Evolutionary conservation across 768 basidiomycete species (phyloP).

Genomic region (Pleurotus eryngii): DNA sequence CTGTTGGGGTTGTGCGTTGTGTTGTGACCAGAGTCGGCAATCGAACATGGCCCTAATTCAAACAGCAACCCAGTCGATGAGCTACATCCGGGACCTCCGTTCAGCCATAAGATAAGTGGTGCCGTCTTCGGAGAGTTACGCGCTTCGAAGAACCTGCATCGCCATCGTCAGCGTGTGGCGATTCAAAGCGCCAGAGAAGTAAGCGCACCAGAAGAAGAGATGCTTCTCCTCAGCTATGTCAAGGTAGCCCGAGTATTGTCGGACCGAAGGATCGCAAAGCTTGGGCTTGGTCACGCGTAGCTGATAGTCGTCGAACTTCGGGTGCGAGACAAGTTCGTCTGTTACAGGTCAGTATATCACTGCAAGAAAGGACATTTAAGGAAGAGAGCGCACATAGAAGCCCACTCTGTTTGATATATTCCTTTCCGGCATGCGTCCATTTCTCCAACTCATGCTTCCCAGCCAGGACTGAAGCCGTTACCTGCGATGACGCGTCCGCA

Average conservation of each 20-base stretch:
- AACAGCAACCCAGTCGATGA: conserved; percentile 83
- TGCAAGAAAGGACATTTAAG: neutral
- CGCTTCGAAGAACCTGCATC: conserved; percentile 82
- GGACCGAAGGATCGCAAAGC: conserved; percentile 74
- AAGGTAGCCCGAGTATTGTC: conserved; percentile 81
- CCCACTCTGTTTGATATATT: conserved; percentile 70
- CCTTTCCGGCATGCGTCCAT: conserved; percentile 60
- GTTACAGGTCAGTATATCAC: conserved; percentile 3
- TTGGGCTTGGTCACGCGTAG: conserved; percentile 65
- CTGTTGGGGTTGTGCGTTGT: conserved; percentile 73
- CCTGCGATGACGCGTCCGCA: conserved; percentile 40
- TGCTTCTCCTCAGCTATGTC: conserved; percentile 79
- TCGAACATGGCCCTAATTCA: conserved; percentile 86
- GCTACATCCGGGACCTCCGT: conserved; percentile 73
- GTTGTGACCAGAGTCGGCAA: conserved; percentile 66
- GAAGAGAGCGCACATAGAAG: conserved; percentile 55
- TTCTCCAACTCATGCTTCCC: conserved; percentile 51
- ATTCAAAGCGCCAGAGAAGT: neutral
- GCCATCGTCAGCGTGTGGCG: neutral
- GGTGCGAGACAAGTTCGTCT: conserved; percentile 67
- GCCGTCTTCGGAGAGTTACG: conserved; percentile 69
- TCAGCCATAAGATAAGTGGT: conserved; percentile 87
- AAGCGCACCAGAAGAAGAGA: conserved; percentile 76
- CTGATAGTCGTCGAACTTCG: conserved; percentile 45
- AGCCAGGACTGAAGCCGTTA: conserved; percentile 24